Base-by-base conservation (phyloP, 257 asterid species). In the Lantana camara region DNA sequence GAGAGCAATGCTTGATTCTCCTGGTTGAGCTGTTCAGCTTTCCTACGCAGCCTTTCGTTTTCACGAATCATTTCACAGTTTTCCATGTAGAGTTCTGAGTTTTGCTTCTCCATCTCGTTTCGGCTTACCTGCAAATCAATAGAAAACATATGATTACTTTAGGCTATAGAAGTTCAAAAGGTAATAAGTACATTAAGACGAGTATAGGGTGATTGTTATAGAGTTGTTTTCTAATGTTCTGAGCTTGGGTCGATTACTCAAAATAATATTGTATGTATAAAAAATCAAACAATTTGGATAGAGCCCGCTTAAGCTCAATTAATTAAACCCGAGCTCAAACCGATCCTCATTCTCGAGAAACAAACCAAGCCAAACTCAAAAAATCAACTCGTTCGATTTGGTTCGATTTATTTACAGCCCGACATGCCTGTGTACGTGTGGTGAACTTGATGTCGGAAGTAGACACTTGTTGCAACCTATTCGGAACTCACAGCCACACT, bases 1-100 rank as follows among this genome's bases (percentile, higher is more conserved):
- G 86, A 64, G 5, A 73, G 69, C 72, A 84, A 67, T 7, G 73
- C 78, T 67, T 60, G 74, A 40, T 86, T 82, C 79, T 85, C 89
- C 79, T 51, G 64, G 72, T 16, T 67, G 68, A 89, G 87, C 10
- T 8, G 55, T 37, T 78, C 80, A 10, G 87, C 91, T 74, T 72
- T 55, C 74, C 64, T 73, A 44, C 85, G 76, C 63, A 82, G 84
- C 75, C 60, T 77, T 54, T 82, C 82, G 20, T 89, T 89, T 50
- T 80, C 72, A 0, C 55, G 60, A 60, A 78, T 78, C 60, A 85
- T 80, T 19, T 79, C 71, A 41, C 58, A 73, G 76, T 85, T 88
- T 15, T 84, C 79, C 81, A 47, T 51, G 73, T 76, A 78, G 50
- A 88, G 81, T 55, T 80, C 80, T 4, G 72, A 14, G 72, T 80